Conservation (phyloP, 2,329 filamentous ascomycete species). For the Claviceps africana region DNA sequence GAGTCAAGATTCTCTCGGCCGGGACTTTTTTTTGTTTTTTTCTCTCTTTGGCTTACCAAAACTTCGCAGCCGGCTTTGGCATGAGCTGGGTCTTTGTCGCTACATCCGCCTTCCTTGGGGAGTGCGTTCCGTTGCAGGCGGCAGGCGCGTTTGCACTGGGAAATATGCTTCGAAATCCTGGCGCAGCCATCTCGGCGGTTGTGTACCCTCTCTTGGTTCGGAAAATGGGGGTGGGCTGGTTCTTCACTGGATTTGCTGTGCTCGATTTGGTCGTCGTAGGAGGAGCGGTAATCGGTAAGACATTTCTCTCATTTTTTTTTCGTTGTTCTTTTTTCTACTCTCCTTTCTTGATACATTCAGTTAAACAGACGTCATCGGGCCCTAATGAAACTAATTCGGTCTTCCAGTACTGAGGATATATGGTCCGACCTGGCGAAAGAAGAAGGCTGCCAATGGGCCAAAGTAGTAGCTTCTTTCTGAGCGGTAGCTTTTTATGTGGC, state of each 20-base stretch:
- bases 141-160: constrained; percentile 26
- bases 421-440: neutral
- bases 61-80: constrained; percentile 16
- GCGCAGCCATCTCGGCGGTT: constrained; percentile 23
- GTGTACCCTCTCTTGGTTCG: constrained; percentile 20
- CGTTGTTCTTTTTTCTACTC: neutral
- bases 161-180: constrained; percentile 25
- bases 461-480: neutral
- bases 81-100: constrained; percentile 28
- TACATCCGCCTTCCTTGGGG: constrained; percentile 26
- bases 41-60: constrained; percentile 1
- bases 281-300: constrained; percentile 11
- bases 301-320: neutral
- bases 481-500: too few relatives aligned
- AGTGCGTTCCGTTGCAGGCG: constrained; percentile 23
- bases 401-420: neutral
- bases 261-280: constrained; percentile 16
- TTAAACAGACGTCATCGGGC: neutral
- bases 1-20: constrained; percentile 3
- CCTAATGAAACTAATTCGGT: neutral
- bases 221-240: constrained; percentile 24
- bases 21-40: neutral
- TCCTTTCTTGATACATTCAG: neutral
- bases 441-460: neutral
- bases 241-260: constrained; percentile 23